Conservation (phyloP, 345 rosid species). For the Carallia pectinifolia region DNA sequence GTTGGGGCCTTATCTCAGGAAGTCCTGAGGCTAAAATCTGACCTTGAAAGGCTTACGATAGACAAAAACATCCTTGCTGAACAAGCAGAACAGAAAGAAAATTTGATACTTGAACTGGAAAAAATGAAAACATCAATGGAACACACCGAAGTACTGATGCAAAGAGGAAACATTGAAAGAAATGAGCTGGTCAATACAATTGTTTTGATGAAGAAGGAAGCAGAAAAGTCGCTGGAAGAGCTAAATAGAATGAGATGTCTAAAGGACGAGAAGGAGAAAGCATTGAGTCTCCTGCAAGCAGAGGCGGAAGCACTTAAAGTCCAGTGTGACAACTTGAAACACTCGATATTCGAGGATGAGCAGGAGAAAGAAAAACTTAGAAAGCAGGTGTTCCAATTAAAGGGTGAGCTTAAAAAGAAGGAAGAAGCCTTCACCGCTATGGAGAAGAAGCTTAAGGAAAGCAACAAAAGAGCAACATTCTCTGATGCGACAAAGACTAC, state of each 20-base stretch:
- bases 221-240: conserved; percentile 43
- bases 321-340: conserved; percentile 47
- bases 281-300: conserved; percentile 36
- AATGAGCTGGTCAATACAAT: conserved; percentile 39
- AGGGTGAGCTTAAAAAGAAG: conserved; percentile 69
- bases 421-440: conserved; percentile 41
- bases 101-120: conserved; percentile 42
- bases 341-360: conserved; percentile 48
- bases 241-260: conserved; percentile 36
- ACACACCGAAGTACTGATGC: conserved; percentile 43
- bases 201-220: conserved; percentile 46
- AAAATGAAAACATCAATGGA: conserved; percentile 36
- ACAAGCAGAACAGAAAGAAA: conserved; percentile 38
- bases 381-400: conserved; percentile 53
- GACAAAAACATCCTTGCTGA: conserved; percentile 30
- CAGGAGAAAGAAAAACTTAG: conserved; percentile 63
- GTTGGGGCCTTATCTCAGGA: conserved; percentile 33
- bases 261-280: conserved; percentile 47
- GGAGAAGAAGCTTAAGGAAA: conserved; percentile 55
- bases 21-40: conserved; percentile 39
- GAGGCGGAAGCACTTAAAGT: conserved; percentile 47
- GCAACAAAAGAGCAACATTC: conserved; percentile 37
- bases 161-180: conserved; percentile 42
- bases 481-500: conserved; percentile 41
- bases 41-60: conserved; percentile 39